Conservation (phyloP, 371 early-diverging fungal genomes). For the Zychaea mexicana region DNA sequence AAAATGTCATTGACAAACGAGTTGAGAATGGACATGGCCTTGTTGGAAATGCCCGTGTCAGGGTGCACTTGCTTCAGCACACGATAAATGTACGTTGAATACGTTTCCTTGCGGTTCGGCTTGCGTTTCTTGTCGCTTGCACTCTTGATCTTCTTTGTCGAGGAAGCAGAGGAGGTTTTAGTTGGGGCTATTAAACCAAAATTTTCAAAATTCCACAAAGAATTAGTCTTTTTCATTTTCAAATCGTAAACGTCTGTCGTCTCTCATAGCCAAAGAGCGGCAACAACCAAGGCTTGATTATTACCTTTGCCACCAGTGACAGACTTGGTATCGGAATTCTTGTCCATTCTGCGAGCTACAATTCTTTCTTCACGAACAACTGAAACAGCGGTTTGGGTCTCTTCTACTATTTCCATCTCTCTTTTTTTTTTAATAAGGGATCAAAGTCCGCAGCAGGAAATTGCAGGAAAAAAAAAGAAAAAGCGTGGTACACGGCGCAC, state of each 20-base stretch:
- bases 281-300: no score
- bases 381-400: neutral
- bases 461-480: no score
- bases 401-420: no score
- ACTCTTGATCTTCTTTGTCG: conserved; percentile 53
- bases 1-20: conserved; percentile 98
- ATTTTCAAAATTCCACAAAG: neutral
- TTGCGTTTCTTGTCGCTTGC: conserved; percentile 61
- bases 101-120: conserved; percentile 84
- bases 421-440: no score
- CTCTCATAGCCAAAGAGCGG: no score
- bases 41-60: conserved; percentile 97
- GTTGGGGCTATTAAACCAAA: conserved; percentile 56
- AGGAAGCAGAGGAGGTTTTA: conserved; percentile 60
- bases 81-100: conserved; percentile 95
- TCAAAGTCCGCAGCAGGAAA: no score
- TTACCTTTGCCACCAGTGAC: conserved; percentile 21
- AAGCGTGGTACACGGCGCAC: no score
- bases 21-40: conserved; percentile 98
- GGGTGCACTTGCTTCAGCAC: conserved; percentile 98
- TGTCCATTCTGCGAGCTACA: conserved; percentile 11
- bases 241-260: no score
- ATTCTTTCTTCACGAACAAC: neutral
- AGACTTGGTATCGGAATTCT: conserved; percentile 15
- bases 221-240: no score